These are phyloP conservation scores for Sphagnum fallax DNA, from an alignment of 228 moss, liverwort and hornwort genomes.

Conservation along the genomic window DNA sequence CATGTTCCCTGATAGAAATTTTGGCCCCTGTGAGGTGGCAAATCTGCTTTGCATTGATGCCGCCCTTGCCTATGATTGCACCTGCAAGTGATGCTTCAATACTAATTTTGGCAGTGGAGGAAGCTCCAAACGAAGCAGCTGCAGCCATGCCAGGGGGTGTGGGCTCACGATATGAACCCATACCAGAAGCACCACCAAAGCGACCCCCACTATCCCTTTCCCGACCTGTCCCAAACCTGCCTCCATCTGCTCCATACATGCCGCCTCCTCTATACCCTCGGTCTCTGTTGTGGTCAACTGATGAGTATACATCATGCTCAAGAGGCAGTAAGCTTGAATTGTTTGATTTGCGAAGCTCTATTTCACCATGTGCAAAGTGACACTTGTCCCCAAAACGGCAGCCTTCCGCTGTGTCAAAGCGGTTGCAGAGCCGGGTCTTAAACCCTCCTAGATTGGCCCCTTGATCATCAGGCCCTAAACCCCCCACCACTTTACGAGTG, in stretches of 20 bases:
- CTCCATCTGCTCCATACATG: slow-evolving; percentile 32
- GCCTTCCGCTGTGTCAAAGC: slow-evolving; percentile 83
- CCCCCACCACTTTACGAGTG: slow-evolving; percentile 84
- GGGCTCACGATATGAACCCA: slow-evolving; percentile 62
- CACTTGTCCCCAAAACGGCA: slow-evolving; percentile 98
- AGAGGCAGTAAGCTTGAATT: slow-evolving; percentile 16
- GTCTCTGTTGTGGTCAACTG: slow-evolving; percentile 56
- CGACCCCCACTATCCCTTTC: slow-evolving; percentile 35
- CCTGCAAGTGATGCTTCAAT: slow-evolving; percentile 94
- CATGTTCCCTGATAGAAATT: slow-evolving; percentile 94
- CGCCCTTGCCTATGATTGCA: slow-evolving; percentile 96
- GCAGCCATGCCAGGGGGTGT: slow-evolving; percentile 97
- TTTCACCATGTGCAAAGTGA: slow-evolving; percentile 98
- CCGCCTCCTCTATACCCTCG: slow-evolving; percentile 48
- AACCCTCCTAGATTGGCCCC: slow-evolving; percentile 94
- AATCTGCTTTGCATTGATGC: slow-evolving; percentile 95
- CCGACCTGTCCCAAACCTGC: slow-evolving; percentile 31
- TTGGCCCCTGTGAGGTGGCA: slow-evolving; percentile 97
- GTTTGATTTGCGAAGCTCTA: slow-evolving; percentile 75
- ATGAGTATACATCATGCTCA: slow-evolving; percentile 54
- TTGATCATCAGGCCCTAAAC: slow-evolving; percentile 72
- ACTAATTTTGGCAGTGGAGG: slow-evolving; percentile 93
- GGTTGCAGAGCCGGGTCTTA: slow-evolving; percentile 90
- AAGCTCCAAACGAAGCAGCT: slow-evolving; percentile 86
- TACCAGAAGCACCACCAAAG: slow-evolving; percentile 38